A percentile compares a stretch with the other conserved stretches of the same genome.
Evolutionary conservation across 129 eudicot species (phyloP).

Genomic region (Mikania micrantha): DNA sequence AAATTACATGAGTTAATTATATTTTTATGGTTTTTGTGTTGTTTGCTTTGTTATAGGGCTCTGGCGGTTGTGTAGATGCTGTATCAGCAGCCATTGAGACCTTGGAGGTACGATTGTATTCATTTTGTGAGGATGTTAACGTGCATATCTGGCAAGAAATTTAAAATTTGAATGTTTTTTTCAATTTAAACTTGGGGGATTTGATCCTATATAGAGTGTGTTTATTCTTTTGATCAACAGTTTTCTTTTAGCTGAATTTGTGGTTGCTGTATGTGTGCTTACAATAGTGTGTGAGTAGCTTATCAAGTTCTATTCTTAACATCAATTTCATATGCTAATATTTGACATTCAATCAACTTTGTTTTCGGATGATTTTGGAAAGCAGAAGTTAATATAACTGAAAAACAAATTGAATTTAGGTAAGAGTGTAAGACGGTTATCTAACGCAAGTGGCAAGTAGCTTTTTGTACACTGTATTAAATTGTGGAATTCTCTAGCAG

Average conservation of each 20-base stretch:
- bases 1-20: not conserved
- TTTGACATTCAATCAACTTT: not conserved
- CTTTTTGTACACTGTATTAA: too few species aligned
- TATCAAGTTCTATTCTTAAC: not conserved
- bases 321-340: not conserved
- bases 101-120: conserved; percentile 57
- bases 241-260: not conserved
- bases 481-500: not conserved
- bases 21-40: conserved; percentile 3
- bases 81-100: conserved; percentile 68
- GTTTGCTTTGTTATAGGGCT: conserved; percentile 34
- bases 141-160: not conserved
- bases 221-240: conserved; percentile 1
- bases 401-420: not conserved
- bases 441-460: too few species aligned
- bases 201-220: not conserved
- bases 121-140: not conserved
- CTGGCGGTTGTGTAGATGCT: conserved; percentile 78
- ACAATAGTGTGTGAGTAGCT: not conserved
- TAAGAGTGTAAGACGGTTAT: too few species aligned
- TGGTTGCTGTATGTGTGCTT: not conserved
- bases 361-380: not conserved
- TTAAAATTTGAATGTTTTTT: not conserved
- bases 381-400: not conserved
- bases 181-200: not conserved